A percentile compares a stretch with the other conserved stretches of the same genome.
Evolutionary conservation across 331 rosid species (phyloP).

Genomic region (Rosa hybrid): DNA sequence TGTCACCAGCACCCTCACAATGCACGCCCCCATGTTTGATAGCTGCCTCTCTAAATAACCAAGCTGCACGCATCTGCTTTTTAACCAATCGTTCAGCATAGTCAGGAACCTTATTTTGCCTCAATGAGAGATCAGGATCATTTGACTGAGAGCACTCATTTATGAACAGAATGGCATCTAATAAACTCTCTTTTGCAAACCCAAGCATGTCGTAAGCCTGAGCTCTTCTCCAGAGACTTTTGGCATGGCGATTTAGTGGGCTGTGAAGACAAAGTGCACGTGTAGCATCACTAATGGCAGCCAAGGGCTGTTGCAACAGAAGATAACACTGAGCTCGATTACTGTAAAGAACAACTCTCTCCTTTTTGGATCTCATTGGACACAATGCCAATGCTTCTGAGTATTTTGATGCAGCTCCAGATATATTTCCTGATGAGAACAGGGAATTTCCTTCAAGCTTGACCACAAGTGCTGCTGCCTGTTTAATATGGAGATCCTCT

Average conservation of each 20-base stretch:
- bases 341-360: conserved; percentile 94
- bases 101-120: conserved; percentile 96
- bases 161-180: conserved; percentile 94
- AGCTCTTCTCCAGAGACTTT: conserved; percentile 99
- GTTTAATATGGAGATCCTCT: conserved; percentile 97
- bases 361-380: conserved; percentile 95
- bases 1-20: conserved; percentile 77
- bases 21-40: conserved; percentile 88
- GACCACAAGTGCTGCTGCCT: conserved; percentile 95
- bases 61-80: conserved; percentile 98
- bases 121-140: conserved; percentile 86
- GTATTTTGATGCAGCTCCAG: conserved; percentile 93
- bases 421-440: conserved; percentile 88
- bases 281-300: conserved; percentile 97
- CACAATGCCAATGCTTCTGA: conserved; percentile 93
- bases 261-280: conserved; percentile 92
- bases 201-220: conserved; percentile 99
- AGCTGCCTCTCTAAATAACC: conserved; percentile 98
- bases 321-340: conserved; percentile 97
- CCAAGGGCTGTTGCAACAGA: conserved; percentile 86
- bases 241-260: conserved; percentile 95
- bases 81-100: conserved; percentile 92
- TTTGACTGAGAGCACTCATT: conserved; percentile 97
- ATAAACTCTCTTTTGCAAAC: conserved; percentile 84
- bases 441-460: conserved; percentile 99